Evolutionary conservation across 148 eudicot species (phyloP), one percentile per base, ranked within the genome.

Genomic region (Camellia lanceoleosa): DNA sequence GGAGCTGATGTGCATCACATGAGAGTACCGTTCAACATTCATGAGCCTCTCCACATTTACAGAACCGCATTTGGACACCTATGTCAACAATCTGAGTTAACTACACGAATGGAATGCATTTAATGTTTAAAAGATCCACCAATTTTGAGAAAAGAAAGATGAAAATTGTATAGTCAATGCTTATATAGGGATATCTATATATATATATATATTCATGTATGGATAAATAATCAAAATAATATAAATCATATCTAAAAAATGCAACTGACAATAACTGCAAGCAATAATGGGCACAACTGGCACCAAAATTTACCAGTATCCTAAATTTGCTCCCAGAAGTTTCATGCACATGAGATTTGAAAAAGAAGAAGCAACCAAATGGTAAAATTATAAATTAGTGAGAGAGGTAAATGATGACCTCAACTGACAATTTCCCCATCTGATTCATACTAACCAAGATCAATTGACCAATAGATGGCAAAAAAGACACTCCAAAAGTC

Each of bases 1-100:
- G 78, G 99, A 95, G 87, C 99, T 95, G 67, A 93, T 91, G 76
- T 96, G 99, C 99, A 96, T 96, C 86, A 96, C 99, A 74, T 96
- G 99, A 61, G 98, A 93, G 81, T 90, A 96, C 44, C 91, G 85
- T 85, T 93, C 98, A 80, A 95, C 82, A 66, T 90, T 89, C 99
- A 95, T 95, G 23, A 89, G 91, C 87, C 87, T 93, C 80, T 96
- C 95, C 52, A 93, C 97, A 12, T 91, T 85, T 76, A 93, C 98
- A 15, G 98, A 91, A 66, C 99, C 99, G 72, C 87, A 65, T 90
- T 96, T 90, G n/a, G 97, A 89, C 54, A 96, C 92, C 99, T 95
- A 85, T 65, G 79, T 73, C 74, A 76, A 83, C 75, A 71, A 49
- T 30, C 4, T 52, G 64, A 30, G 23, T 73, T 20, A 49, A 71